Evolutionary conservation across 176 grass and related monocot genomes (phyloP).

Genomic region (Hordeum marinum): DNA sequence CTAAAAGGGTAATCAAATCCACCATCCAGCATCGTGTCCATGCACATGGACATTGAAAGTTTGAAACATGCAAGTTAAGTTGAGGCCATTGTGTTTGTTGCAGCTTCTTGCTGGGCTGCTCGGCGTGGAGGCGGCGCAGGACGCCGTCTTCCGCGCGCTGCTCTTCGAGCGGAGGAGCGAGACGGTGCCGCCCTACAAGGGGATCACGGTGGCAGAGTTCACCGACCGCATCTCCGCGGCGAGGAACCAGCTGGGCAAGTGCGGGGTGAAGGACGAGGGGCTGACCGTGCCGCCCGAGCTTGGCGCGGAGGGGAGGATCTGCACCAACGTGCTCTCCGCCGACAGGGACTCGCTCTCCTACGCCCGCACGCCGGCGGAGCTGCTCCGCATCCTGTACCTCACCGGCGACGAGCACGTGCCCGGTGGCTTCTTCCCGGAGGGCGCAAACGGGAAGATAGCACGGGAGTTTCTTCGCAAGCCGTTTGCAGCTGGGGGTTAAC

Average conservation of each 20-base stretch:
- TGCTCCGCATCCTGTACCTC: conserved; percentile 62
- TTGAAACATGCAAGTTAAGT: neutral
- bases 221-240: conserved; percentile 50
- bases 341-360: conserved; percentile 65
- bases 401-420: conserved; percentile 49
- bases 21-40: neutral
- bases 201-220: conserved; percentile 66
- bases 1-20: conserved; percentile 32
- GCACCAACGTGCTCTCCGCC: conserved; percentile 66
- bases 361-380: conserved; percentile 42
- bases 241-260: conserved; percentile 47
- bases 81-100: neutral
- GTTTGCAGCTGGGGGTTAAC: neutral
- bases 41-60: neutral
- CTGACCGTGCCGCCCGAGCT: conserved; percentile 45
- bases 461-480: conserved; percentile 21
- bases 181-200: conserved; percentile 39
- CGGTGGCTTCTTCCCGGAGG: conserved; percentile 56
- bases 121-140: conserved; percentile 55
- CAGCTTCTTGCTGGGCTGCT: conserved; percentile 56
- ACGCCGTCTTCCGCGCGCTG: conserved; percentile 38
- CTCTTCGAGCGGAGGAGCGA: conserved; percentile 51
- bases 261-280: conserved; percentile 79
- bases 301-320: conserved; percentile 50
- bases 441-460: conserved; percentile 62